phyloP scores from a whole-genome alignment of 2,329 filamentous ascomycete species.

The Ophiocordyceps sinensis region DNA sequence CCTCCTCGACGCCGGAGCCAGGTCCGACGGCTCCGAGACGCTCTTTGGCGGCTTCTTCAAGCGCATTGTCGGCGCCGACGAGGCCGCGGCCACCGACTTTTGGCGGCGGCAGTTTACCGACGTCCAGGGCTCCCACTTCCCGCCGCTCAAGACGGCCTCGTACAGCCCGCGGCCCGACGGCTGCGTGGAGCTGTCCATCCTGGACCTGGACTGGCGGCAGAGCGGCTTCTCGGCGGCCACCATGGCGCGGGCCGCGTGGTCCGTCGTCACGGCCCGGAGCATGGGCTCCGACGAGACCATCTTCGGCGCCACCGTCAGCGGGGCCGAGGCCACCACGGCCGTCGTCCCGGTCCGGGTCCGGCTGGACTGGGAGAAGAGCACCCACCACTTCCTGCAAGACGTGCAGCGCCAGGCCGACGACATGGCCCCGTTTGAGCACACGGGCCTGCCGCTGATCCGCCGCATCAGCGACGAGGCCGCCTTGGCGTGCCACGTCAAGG shows the following conservation, averaged over 20 bases:
- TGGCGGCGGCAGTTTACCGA: constrained; percentile 1
- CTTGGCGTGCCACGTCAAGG: constrained; percentile 5
- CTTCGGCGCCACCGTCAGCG: constrained; percentile 10
- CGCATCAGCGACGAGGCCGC: constrained; percentile 3
- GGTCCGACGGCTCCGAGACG: background rate
- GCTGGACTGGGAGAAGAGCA: constrained; percentile 3
- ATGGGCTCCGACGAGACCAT: constrained; percentile 16
- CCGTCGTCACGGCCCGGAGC: constrained; percentile 19
- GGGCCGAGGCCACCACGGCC: constrained; percentile 6
- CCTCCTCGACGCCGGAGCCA: background rate
- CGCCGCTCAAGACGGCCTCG: background rate
- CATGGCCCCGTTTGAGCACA: constrained; percentile 11
- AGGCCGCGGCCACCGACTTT: background rate
- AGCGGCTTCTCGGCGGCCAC: background rate
- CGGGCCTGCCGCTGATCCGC: constrained; percentile 14
- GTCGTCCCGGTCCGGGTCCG: constrained; percentile 6
- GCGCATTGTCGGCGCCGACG: constrained; percentile 1
- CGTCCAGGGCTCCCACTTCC: constrained; percentile 1
- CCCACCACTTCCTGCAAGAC: constrained; percentile 1
- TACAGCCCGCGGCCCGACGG: background rate
- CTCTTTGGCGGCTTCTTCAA: constrained; percentile 3
- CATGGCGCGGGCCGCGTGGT: constrained; percentile 9
- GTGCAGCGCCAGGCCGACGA: constrained; percentile 11
- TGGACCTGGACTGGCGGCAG: background rate
- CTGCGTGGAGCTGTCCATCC: background rate